Conservation (phyloP, 108 stramenopile species). For the Stephanodiscus triporus region DNA sequence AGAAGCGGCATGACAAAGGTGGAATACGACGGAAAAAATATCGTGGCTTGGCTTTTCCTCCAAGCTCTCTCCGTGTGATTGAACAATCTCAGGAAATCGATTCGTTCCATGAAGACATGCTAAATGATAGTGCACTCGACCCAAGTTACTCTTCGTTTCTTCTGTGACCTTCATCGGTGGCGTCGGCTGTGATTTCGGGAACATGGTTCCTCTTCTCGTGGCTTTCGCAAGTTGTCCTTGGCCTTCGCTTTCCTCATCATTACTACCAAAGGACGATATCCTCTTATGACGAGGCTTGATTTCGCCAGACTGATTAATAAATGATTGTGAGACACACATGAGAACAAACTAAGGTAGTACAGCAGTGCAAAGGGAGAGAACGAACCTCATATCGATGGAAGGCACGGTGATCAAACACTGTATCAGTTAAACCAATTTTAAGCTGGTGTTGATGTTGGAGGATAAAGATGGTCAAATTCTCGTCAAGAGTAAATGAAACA, state of each 20-base stretch:
- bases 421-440: slow-evolving; percentile 54
- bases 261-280: background rate
- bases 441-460: slow-evolving; percentile 14
- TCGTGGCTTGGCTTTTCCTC: slow-evolving; percentile 56
- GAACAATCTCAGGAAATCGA: slow-evolving; percentile 70
- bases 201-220: slow-evolving; percentile 37
- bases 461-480: background rate
- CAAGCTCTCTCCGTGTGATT: slow-evolving; percentile 11
- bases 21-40: slow-evolving; percentile 72
- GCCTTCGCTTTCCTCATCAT: slow-evolving; percentile 6
- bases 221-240: background rate
- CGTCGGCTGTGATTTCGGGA: slow-evolving; percentile 25
- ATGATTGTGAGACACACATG: background rate
- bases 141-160: slow-evolving; percentile 61
- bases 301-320: slow-evolving; percentile 45
- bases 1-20: slow-evolving; percentile 68
- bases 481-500: background rate
- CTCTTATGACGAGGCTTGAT: slow-evolving; percentile 42
- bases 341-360: background rate
- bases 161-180: slow-evolving; percentile 59
- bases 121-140: slow-evolving; percentile 78
- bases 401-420: slow-evolving; percentile 51
- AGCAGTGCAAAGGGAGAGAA: background rate
- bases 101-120: slow-evolving; percentile 70
- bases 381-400: slow-evolving; percentile 54